Conservation (phyloP, 75 land plant genomes). For the Pinus albicaulis region DNA sequence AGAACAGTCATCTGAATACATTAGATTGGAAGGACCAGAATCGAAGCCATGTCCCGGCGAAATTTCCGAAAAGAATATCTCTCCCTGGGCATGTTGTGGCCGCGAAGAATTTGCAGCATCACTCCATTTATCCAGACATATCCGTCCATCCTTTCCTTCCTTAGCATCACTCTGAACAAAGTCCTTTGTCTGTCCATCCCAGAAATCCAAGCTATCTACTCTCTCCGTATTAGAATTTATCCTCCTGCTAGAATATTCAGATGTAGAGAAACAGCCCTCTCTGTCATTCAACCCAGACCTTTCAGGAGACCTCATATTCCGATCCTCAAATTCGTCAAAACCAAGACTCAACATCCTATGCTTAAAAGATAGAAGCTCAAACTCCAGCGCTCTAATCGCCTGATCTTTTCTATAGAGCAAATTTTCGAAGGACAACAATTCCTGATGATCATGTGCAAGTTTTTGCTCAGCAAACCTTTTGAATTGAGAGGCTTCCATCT, state of each 20-base stretch:
- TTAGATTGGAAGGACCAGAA: not conserved
- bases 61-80: not conserved
- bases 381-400: conserved; percentile 5
- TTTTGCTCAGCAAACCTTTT: conserved; percentile 49
- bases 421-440: conserved; percentile 24
- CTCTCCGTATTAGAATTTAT: not conserved
- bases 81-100: not conserved
- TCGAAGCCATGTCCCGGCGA: not conserved
- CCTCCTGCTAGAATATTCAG: not conserved
- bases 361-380: conserved; percentile 9
- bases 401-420: conserved; percentile 14
- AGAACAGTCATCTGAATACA: not conserved
- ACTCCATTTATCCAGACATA: not conserved
- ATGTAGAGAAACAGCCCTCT: not conserved
- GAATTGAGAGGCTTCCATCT: conserved; percentile 45
- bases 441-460: conserved; percentile 35
- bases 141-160: not conserved
- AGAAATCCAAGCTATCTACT: not conserved
- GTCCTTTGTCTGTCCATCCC: not conserved
- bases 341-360: conserved; percentile 7
- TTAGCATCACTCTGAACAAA: not conserved
- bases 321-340: not conserved
- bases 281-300: not conserved
- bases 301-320: not conserved
- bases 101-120: not conserved